These are phyloP conservation scores for Phytophthora ramorum DNA, from an alignment of 352 stramenopile species.

Conservation along the genomic window DNA sequence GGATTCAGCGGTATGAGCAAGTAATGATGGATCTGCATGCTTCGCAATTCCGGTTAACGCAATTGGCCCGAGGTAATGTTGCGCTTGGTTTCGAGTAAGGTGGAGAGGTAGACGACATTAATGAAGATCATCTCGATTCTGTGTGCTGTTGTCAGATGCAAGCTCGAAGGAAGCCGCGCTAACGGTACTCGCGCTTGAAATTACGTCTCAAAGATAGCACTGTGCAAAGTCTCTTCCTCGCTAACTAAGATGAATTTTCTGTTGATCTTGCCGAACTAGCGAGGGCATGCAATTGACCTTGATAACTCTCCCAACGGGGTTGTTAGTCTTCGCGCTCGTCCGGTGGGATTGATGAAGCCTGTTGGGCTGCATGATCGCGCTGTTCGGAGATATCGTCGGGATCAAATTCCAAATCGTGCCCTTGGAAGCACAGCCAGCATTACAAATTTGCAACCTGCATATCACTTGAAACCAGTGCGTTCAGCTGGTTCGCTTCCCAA, in stretches of 20 bases:
- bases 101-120: not conserved
- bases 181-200: constrained; percentile 36
- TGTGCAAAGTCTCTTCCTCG: not conserved
- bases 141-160: constrained; percentile 44
- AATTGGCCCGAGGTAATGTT: constrained; percentile 61
- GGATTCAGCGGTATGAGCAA: constrained; percentile 85
- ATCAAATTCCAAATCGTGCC: constrained; percentile 71
- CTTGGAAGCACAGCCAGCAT: constrained; percentile 52
- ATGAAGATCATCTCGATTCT: not conserved
- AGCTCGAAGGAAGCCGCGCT: constrained; percentile 72
- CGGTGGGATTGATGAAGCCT: constrained; percentile 53
- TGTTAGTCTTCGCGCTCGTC: constrained; percentile 42
- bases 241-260: not conserved
- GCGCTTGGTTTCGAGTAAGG: not conserved
- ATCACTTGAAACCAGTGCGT: constrained; percentile 32
- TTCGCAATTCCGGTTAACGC: constrained; percentile 72
- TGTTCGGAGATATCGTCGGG: constrained; percentile 71
- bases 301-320: constrained; percentile 36
- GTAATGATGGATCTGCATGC: constrained; percentile 87
- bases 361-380: constrained; percentile 64
- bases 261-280: constrained; percentile 35
- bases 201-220: not conserved
- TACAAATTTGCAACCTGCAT: constrained; percentile 24
- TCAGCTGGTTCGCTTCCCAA: constrained; percentile 24
- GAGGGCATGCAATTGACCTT: constrained; percentile 63